Evolutionary conservation across 2,329 filamentous ascomycete genomes (phyloP), one percentile per base, ranked within the genome.

Genomic region (Aureobasidium uvarum): DNA sequence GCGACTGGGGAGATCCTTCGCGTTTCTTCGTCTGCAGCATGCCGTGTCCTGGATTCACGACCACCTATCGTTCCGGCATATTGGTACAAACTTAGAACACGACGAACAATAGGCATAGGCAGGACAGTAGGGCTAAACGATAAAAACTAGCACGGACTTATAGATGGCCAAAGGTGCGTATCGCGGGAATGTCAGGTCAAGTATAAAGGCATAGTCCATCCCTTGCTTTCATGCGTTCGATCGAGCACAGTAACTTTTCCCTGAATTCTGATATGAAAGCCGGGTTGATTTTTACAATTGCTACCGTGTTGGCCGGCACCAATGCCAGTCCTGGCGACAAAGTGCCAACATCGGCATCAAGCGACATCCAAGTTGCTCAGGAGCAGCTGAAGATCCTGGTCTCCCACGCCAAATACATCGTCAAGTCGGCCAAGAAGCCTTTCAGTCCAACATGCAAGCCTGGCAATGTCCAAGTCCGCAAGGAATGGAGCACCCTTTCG

Each of bases 401-500:
- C 13, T 33, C 60, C 3, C 25, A 64, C 18, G 59, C 59, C 36
- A 25, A 41, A 11, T 54, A 39, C 38, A 38, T 55, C 20, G 25
- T 55, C 41, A 64, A 64, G 16, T 64, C 60, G 11, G 23, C 39
- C 28, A 54, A 45, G 7, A 38, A 45, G 23, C 38, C 48, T 10
- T 55, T 46, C 25, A 55, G 39, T 25, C 13, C 60, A 8, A 54
- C 25, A 10, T 64, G 60, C 50, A 55, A 38, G 31, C 39, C 48
- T 3, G 20, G 50, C 2, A 46, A 54, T 23, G 36, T 55, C n/a
- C 8, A 55, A 20, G 14, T 62, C 39, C 64, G 64, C 11, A 68
- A 67, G 38, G 69, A 72, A 66, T 71, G 71, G 71, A 55, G 70
- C 23, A 68, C 66, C 1, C 65, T 72, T 4, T 65, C 66, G 13